Percentiles rank a stretch among this genome's conserved stretches.
These are phyloP conservation scores for Dioscorea cayenensis DNA, from an alignment of 116 monocot species.

Conservation along the genomic window DNA sequence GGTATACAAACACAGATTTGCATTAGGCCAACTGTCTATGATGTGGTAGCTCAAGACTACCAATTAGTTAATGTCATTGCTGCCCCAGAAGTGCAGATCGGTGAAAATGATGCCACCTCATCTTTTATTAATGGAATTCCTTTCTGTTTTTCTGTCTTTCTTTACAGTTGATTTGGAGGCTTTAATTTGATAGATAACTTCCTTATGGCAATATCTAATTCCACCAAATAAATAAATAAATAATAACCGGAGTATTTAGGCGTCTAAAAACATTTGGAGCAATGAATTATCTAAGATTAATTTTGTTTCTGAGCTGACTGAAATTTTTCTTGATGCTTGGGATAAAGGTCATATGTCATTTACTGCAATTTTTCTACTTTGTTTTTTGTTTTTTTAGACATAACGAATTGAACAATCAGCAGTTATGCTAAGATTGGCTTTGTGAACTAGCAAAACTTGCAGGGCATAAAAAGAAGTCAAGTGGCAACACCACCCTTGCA, in stretches of 20 bases:
- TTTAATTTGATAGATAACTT: not conserved
- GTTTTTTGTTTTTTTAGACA: too few relatives aligned
- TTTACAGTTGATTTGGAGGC: not conserved
- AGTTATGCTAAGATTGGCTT: not conserved
- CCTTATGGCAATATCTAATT: not conserved
- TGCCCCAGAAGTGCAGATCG: slow-evolving; percentile 61
- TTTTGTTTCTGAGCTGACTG: too few relatives aligned
- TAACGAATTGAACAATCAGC: not conserved
- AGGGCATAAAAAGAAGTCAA: slow-evolving; percentile 74
- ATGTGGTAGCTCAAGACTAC: slow-evolving; percentile 73
- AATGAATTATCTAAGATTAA: too few relatives aligned
- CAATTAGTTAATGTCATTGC: slow-evolving; percentile 49
- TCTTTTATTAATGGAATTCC: not conserved
- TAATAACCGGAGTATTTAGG: too few relatives aligned
- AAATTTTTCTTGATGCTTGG: too few relatives aligned
- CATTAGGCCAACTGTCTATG: slow-evolving; percentile 76
- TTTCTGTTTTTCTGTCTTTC: not conserved
- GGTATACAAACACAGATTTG: slow-evolving; percentile 92
- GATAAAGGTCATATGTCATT: too few relatives aligned
- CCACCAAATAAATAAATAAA: too few relatives aligned
- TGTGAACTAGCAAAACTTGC: slow-evolving; percentile 53
- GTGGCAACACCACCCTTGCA: slow-evolving; percentile 50
- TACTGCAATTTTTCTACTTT: too few relatives aligned
- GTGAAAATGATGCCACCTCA: slow-evolving; percentile 14
- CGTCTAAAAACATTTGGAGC: too few relatives aligned